These are phyloP conservation scores for Toxoplasma gondii DNA, from an alignment of 169 alveolate genomes.

Conservation along the genomic window DNA sequence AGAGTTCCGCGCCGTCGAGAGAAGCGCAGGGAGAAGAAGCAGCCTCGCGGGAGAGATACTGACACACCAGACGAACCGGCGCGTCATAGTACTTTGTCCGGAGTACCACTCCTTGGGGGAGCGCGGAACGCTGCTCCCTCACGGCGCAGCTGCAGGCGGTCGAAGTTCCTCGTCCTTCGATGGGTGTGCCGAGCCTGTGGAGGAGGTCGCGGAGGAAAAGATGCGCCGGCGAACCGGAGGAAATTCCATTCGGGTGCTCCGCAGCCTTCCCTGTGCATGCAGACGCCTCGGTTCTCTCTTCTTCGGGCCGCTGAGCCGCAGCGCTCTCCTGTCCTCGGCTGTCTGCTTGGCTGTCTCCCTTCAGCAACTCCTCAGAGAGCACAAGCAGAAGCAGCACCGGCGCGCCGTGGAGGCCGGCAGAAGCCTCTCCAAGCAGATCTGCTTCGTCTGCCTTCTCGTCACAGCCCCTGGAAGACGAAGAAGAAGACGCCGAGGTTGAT, in stretches of 20 bases:
- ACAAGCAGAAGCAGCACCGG: neutral
- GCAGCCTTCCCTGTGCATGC: neutral
- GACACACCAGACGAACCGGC: neutral
- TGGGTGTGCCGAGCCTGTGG: neutral
- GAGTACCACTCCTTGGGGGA: neutral
- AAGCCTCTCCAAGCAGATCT: neutral
- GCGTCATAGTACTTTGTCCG: conserved; percentile 23
- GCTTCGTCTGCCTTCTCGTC: neutral
- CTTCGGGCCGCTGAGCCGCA: neutral
- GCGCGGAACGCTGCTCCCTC: neutral
- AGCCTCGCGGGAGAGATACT: neutral
- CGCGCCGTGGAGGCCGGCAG: neutral
- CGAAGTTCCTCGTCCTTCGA: neutral
- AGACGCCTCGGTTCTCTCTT: neutral
- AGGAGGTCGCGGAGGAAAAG: neutral
- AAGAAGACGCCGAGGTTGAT: neutral
- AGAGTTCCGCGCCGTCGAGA: neutral
- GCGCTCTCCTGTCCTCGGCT: neutral
- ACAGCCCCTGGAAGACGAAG: neutral
- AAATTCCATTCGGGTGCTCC: neutral
- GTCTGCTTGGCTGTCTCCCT: neutral
- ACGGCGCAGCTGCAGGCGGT: neutral
- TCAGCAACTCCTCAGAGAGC: neutral
- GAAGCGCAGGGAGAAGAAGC: neutral
- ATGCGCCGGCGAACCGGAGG: neutral